phyloP scores from a whole-genome alignment of 1,139 yeast genomes.

The Yamadazyma dendronema region DNA sequence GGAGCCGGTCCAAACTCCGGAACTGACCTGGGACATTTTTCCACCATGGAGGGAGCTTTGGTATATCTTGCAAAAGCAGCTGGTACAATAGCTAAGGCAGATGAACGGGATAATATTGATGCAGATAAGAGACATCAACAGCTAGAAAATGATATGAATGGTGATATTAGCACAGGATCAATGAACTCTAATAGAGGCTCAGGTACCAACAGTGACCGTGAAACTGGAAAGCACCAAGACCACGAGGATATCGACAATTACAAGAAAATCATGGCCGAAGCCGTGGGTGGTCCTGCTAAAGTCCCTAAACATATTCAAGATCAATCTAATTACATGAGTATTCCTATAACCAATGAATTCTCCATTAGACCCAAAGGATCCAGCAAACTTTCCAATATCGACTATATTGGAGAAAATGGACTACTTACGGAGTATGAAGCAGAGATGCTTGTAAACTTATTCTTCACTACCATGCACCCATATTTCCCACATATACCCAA shows the following conservation, averaged over 20 bases:
- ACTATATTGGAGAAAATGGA: conserved; percentile 58
- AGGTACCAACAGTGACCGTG: neutral
- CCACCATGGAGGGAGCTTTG: conserved; percentile 65
- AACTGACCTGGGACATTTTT: conserved; percentile 19
- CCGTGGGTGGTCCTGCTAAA: conserved; percentile 1
- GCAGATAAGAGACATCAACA: conserved; percentile 56
- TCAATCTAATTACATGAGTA: conserved; percentile 16
- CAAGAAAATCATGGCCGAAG: conserved; percentile 9
- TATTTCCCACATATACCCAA: conserved; percentile 84
- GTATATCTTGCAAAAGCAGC: conserved; percentile 76
- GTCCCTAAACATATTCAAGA: conserved; percentile 18
- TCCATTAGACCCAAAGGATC: conserved; percentile 55
- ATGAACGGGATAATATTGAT: conserved; percentile 64
- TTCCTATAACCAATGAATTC: conserved; percentile 17
- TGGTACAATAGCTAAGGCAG: conserved; percentile 67
- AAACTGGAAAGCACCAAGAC: neutral
- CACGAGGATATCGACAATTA: conserved; percentile 1
- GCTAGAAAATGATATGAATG: conserved; percentile 29
- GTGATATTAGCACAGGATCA: neutral
- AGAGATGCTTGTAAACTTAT: conserved; percentile 55
- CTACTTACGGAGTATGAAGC: conserved; percentile 71
- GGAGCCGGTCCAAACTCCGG: too few relatives aligned
- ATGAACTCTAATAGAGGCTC: neutral
- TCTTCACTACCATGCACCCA: conserved; percentile 81
- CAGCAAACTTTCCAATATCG: conserved; percentile 54